A percentile compares a stretch with the other conserved stretches of the same genome.
Conservation (phyloP, 2,329 filamentous ascomycete species). For the Emericellopsis atlantica region DNA sequence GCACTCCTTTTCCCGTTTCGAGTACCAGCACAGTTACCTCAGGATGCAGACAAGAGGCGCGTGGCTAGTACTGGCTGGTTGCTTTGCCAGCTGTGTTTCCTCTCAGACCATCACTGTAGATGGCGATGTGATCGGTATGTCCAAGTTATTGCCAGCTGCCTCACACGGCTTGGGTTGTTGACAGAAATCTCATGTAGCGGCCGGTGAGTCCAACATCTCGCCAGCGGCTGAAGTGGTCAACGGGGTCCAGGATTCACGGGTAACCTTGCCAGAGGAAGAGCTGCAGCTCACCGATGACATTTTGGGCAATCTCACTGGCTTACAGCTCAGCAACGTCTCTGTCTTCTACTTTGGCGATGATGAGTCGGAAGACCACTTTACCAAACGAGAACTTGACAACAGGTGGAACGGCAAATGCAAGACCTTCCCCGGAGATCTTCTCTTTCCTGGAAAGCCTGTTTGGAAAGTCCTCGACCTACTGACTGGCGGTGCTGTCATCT, state of each 20-base stretch:
- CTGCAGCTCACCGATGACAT: slow-evolving; percentile 20
- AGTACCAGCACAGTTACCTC: too few species aligned
- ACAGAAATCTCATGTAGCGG: not conserved
- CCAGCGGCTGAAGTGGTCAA: slow-evolving; percentile 4
- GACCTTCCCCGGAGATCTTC: slow-evolving; percentile 13
- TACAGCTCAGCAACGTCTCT: slow-evolving; percentile 14
- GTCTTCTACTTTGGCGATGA: slow-evolving; percentile 18
- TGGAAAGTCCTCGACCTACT: slow-evolving; percentile 21
- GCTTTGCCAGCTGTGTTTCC: slow-evolving; percentile 5
- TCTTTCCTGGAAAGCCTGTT: slow-evolving; percentile 9
- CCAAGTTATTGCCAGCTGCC: too few species aligned
- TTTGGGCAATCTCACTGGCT: slow-evolving; percentile 15
- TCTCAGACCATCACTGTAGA: slow-evolving; percentile 13
- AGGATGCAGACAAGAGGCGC: too few species aligned
- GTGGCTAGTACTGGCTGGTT: too few species aligned
- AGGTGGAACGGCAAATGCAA: slow-evolving; percentile 9
- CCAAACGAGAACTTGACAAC: not conserved
- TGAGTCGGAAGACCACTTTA: slow-evolving; percentile 1
- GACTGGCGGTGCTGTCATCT: slow-evolving; percentile 15
- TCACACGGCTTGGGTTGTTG: too few species aligned
- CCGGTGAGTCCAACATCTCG: slow-evolving; percentile 8
- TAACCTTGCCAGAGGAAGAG: slow-evolving; percentile 6
- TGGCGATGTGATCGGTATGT: slow-evolving; percentile 11
- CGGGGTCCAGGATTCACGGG: slow-evolving; percentile 7
- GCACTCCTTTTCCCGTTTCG: too few species aligned